Conservation (phyloP, 2,329 filamentous ascomycete species). For the Clarireedia sp. region DNA sequence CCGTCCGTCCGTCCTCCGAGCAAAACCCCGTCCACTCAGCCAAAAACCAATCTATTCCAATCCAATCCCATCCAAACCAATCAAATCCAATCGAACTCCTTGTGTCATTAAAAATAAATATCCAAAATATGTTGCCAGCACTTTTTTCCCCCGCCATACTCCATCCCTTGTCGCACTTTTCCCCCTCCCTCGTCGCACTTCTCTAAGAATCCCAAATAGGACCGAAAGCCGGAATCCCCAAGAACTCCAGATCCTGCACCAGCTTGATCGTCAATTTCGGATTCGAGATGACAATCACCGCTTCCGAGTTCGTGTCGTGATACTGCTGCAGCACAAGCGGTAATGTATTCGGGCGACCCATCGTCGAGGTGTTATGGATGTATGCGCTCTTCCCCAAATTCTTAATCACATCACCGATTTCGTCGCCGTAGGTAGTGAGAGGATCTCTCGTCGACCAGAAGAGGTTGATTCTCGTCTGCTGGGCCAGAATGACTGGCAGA, state of each 20-base stretch:
- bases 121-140: too few species aligned
- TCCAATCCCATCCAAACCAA: too few species aligned
- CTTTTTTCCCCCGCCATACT: too few species aligned
- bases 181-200: not conserved
- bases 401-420: slow-evolving; percentile 28
- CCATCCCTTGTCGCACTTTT: not conserved
- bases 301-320: slow-evolving; percentile 30
- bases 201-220: slow-evolving; percentile 30
- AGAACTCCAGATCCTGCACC: slow-evolving; percentile 33
- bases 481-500: slow-evolving; percentile 32
- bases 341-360: slow-evolving; percentile 31
- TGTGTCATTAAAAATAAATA: too few species aligned
- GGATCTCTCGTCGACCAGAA: slow-evolving; percentile 34
- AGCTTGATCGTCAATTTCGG: slow-evolving; percentile 32
- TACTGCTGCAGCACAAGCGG: slow-evolving; percentile 25
- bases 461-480: slow-evolving; percentile 21
- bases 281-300: slow-evolving; percentile 34
- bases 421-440: slow-evolving; percentile 29
- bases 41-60: too few species aligned
- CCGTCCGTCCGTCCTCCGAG: too few species aligned
- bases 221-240: slow-evolving; percentile 32
- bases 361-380: slow-evolving; percentile 30
- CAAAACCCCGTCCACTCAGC: too few species aligned
- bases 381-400: slow-evolving; percentile 29
- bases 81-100: too few species aligned